These are phyloP conservation scores for Chlamydomonas incerta DNA, from an alignment of 139 green algal genomes.

Conservation along the genomic window DNA sequence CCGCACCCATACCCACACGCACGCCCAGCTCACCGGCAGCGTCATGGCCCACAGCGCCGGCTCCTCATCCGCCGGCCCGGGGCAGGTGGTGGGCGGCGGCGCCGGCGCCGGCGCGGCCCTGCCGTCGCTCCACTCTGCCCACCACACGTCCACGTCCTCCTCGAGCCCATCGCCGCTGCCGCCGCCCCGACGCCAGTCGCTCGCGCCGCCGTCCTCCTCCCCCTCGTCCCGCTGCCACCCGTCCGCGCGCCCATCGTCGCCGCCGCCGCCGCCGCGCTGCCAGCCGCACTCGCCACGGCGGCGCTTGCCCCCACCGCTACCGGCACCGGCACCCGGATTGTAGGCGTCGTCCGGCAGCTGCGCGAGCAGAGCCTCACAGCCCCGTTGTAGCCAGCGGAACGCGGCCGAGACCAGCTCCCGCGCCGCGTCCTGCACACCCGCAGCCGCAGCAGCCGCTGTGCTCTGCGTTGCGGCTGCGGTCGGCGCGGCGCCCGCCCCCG, in stretches of 20 bases:
- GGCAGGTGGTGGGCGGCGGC: background rate
- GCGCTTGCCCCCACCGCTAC: background rate
- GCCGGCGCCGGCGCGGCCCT: background rate
- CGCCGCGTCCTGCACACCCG: too few relatives aligned
- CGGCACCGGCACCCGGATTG: too few relatives aligned
- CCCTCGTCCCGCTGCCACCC: too few relatives aligned
- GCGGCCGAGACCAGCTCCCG: background rate
- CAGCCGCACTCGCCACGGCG: background rate
- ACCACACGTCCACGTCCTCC: background rate
- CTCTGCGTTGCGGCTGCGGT: too few relatives aligned
- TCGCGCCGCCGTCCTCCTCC: background rate
- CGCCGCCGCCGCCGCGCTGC: background rate
- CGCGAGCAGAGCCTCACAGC: background rate
- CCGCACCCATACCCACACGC: too few relatives aligned
- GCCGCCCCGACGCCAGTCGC: background rate
- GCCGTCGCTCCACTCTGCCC: conserved; percentile 7
- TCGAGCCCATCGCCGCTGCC: background rate
- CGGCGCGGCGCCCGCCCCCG: too few relatives aligned
- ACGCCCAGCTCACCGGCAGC: background rate
- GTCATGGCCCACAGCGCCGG: background rate
- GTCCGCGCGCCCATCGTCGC: too few relatives aligned
- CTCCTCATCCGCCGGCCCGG: background rate
- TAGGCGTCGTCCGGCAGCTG: background rate
- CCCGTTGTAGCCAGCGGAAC: background rate
- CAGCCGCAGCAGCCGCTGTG: too few relatives aligned